Evolutionary conservation across 225 moss, liverwort and hornwort genomes (phyloP).

Genomic region (Thuidium tamariscinum): DNA sequence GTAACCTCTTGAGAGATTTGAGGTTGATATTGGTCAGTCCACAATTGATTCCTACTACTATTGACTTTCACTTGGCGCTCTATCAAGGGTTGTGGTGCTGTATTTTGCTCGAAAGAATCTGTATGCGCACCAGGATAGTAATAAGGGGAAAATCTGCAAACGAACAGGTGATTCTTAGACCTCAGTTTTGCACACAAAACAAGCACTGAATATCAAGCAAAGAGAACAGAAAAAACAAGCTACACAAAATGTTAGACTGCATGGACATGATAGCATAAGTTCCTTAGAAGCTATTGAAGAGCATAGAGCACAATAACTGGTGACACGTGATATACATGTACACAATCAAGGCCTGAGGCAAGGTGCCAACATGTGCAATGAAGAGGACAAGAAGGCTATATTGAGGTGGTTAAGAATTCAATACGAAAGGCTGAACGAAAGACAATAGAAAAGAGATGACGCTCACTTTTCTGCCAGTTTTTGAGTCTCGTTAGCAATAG

Average conservation of each 20-base stretch:
- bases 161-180: background rate
- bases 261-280: background rate
- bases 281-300: background rate
- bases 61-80: slow-evolving; percentile 21
- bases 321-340: background rate
- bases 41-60: slow-evolving; percentile 44
- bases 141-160: slow-evolving; percentile 53
- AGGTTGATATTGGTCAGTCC: slow-evolving; percentile 83
- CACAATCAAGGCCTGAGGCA: background rate
- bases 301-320: background rate
- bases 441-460: background rate
- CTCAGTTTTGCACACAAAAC: background rate
- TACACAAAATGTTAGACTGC: background rate
- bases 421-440: background rate
- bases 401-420: background rate
- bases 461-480: slow-evolving; percentile 33
- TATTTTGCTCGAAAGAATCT: slow-evolving; percentile 6
- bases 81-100: background rate
- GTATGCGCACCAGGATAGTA: slow-evolving; percentile 18
- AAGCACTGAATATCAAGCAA: background rate
- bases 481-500: background rate
- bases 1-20: slow-evolving; percentile 60
- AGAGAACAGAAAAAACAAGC: background rate
- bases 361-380: background rate
- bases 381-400: background rate